Percentiles rank a stretch among this genome's conserved stretches.
Conservation (phyloP, 2,329 filamentous ascomycete genomes). For the Leptographium galeiforme region DNA sequence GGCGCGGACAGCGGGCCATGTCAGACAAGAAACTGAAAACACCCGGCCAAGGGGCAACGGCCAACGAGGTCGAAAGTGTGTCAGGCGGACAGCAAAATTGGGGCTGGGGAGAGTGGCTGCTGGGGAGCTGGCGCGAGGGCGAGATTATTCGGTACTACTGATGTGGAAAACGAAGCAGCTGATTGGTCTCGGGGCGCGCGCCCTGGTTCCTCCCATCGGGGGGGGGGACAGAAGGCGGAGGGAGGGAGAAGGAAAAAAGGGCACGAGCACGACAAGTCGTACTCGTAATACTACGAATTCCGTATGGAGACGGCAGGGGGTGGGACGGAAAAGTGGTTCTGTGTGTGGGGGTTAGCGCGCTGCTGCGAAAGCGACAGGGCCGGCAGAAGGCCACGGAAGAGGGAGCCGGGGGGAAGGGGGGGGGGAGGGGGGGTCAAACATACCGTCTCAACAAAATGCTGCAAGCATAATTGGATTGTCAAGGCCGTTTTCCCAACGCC, state of each 20-base stretch:
- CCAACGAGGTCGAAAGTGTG: neutral
- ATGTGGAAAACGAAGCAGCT: neutral
- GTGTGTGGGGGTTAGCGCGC: conserved; percentile 14
- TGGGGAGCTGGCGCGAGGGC: neutral
- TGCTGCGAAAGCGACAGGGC: neutral
- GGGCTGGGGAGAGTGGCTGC: conserved; percentile 1
- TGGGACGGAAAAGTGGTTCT: conserved; percentile 9
- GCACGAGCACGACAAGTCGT: neutral
- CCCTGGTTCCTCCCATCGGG: neutral
- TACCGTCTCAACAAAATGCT: conserved; percentile 91
- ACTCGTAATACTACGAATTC: neutral
- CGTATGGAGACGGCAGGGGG: neutral
- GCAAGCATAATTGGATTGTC: conserved; percentile 91
- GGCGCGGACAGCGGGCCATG: neutral
- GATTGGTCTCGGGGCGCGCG: neutral
- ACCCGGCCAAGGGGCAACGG: neutral
- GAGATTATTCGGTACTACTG: neutral
- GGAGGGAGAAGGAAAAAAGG: neutral
- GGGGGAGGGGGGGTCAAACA: conserved; percentile 18
- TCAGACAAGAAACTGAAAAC: neutral
- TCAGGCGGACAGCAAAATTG: conserved; percentile 10
- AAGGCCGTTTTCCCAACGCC: conserved; percentile 89
- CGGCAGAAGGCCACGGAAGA: neutral
- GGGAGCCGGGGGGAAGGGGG: neutral
- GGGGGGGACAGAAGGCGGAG: neutral